Percentiles rank a stretch among this genome's conserved stretches.
phyloP scores from a whole-genome alignment of 371 early-diverging fungal species.

The Mucor saturninus region DNA sequence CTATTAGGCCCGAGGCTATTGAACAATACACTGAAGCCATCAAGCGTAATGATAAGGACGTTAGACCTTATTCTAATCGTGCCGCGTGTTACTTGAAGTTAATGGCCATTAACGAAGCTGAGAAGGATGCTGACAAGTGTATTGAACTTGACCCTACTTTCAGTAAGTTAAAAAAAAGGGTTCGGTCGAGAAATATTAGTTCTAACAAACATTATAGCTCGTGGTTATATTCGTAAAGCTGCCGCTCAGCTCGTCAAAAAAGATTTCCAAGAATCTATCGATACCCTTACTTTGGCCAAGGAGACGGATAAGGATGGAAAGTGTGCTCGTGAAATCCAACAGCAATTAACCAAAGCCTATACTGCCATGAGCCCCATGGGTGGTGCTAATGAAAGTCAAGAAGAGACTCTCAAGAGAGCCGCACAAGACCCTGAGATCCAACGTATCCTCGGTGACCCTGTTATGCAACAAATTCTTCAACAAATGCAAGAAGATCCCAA shows the following conservation, averaged over 20 bases:
- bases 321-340: conserved; percentile 81
- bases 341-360: conserved; percentile 80
- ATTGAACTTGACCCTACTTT: conserved; percentile 88
- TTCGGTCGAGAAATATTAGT: too few relatives aligned
- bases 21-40: conserved; percentile 96
- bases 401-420: conserved; percentile 86
- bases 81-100: conserved; percentile 96
- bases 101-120: conserved; percentile 92
- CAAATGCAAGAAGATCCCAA: conserved; percentile 96
- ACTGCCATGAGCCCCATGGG: conserved; percentile 71
- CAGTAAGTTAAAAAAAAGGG: conserved; percentile 42
- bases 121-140: conserved; percentile 94
- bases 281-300: conserved; percentile 82
- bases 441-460: conserved; percentile 88
- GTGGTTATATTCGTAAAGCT: conserved; percentile 97
- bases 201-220: conserved; percentile 50
- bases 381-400: conserved; percentile 62
- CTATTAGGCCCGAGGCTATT: conserved; percentile 79
- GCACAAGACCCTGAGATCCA: conserved; percentile 93
- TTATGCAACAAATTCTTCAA: conserved; percentile 95
- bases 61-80: conserved; percentile 93
- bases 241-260: conserved; percentile 88
- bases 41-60: conserved; percentile 92
- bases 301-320: conserved; percentile 84
- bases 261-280: conserved; percentile 86